phyloP scores from a whole-genome alignment of 1,284 basidiomycete genomes.

The Tilletia caries region DNA sequence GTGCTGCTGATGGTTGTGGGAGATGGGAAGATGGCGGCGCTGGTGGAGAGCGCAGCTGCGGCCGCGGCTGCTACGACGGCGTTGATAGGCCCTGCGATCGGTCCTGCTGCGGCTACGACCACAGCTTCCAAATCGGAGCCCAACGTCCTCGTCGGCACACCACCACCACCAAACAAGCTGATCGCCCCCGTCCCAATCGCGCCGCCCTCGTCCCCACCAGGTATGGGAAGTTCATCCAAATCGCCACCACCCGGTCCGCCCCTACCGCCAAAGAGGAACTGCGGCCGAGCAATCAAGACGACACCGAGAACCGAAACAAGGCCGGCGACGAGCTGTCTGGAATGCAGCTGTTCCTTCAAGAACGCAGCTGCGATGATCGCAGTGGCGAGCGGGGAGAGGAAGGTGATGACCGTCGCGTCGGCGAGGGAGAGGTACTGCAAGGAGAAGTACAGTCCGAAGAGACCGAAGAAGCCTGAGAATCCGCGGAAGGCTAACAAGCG shows the following conservation, averaged over 20 bases:
- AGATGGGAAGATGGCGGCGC: neutral
- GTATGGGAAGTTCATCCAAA: neutral
- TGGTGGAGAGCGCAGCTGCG: neutral
- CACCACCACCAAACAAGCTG: neutral
- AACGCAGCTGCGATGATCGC: constrained; percentile 68
- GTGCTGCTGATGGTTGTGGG: no score
- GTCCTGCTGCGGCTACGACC: neutral
- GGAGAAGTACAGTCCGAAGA: constrained; percentile 69
- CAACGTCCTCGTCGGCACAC: neutral
- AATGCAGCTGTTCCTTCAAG: constrained; percentile 65
- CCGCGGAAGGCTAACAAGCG: constrained; percentile 63
- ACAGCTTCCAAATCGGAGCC: neutral
- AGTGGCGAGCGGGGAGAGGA: constrained; percentile 69
- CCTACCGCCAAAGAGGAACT: constrained; percentile 29
- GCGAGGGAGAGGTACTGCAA: constrained; percentile 68
- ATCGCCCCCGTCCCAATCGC: neutral
- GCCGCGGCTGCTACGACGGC: neutral
- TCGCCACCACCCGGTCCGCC: neutral
- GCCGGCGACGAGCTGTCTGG: constrained; percentile 66
- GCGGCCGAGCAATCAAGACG: constrained; percentile 59
- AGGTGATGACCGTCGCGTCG: constrained; percentile 72
- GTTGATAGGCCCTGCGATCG: neutral
- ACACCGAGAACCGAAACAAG: constrained; percentile 65
- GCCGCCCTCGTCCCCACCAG: neutral
- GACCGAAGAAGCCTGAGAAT: constrained; percentile 63